Conservation (phyloP, 306 rosid species). For the Pyrus betulifolia region DNA sequence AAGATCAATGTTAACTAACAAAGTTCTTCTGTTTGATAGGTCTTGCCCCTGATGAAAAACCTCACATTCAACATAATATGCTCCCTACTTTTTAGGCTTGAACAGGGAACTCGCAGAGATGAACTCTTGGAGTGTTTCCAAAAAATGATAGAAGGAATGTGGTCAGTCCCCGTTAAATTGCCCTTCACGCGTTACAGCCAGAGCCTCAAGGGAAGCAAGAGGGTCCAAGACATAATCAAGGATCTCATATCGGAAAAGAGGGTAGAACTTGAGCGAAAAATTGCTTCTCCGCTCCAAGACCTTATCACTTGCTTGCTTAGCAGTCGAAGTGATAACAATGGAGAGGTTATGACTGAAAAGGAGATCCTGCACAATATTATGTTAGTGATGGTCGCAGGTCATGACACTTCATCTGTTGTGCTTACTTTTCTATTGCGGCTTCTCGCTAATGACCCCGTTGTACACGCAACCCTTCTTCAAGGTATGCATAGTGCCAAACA, state of each 20-base stretch:
- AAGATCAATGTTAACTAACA: neutral
- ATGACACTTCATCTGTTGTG: conserved; percentile 61
- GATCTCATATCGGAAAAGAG: conserved; percentile 39
- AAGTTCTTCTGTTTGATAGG: conserved; percentile 24
- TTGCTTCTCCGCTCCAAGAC: conserved; percentile 39
- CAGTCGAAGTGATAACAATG: conserved; percentile 23
- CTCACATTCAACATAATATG: conserved; percentile 72
- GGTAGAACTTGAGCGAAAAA: conserved; percentile 23
- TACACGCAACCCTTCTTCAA: conserved; percentile 51
- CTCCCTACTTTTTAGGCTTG: conserved; percentile 58
- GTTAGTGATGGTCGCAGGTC: conserved; percentile 66
- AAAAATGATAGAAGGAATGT: conserved; percentile 44
- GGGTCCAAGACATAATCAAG: conserved; percentile 37
- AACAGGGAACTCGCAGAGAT: conserved; percentile 48
- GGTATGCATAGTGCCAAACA: conserved; percentile 25
- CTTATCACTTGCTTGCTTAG: conserved; percentile 58
- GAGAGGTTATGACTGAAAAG: conserved; percentile 40
- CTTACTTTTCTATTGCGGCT: conserved; percentile 47
- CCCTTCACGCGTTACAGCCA: conserved; percentile 65
- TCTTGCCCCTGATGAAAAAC: conserved; percentile 59
- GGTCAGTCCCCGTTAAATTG: conserved; percentile 60
- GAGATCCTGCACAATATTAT: conserved; percentile 54
- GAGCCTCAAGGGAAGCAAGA: conserved; percentile 51
- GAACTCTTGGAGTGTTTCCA: conserved; percentile 29
- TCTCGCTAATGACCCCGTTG: conserved; percentile 45